Conservation (phyloP, 1,284 basidiomycete genomes). For the Coriolopsis trogii region DNA sequence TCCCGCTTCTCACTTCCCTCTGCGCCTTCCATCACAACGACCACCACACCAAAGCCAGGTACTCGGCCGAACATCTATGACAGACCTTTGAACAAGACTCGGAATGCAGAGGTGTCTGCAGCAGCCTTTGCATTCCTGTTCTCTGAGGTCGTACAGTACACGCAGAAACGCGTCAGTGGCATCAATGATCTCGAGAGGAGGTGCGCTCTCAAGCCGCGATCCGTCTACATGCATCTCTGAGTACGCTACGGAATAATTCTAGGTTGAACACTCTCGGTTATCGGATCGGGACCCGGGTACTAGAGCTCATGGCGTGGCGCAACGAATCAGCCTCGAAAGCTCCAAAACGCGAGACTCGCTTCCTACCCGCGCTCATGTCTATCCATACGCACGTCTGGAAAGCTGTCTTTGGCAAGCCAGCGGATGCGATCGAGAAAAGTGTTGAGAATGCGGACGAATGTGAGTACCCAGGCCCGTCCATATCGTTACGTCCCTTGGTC, state of each 20-base stretch:
- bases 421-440: conserved; percentile 94
- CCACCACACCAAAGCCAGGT: conserved; percentile 43
- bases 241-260: conserved; percentile 1
- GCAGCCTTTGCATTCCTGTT: conserved; percentile 89
- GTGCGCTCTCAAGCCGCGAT: conserved; percentile 25
- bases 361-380: conserved; percentile 88
- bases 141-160: conserved; percentile 92
- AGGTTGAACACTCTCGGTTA: conserved; percentile 91
- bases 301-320: conserved; percentile 79
- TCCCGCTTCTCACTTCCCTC: conserved; percentile 72
- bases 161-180: conserved; percentile 91
- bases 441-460: conserved; percentile 97
- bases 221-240: no score
- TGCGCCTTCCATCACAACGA: conserved; percentile 50
- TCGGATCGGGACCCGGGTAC: conserved; percentile 81
- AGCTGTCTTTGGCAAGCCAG: conserved; percentile 90
- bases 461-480: conserved; percentile 46
- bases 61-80: conserved; percentile 80
- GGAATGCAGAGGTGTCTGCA: conserved; percentile 78
- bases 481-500: not conserved
- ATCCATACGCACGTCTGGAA: conserved; percentile 95
- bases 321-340: conserved; percentile 72
- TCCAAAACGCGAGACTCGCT: conserved; percentile 86
- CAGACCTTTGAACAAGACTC: conserved; percentile 81
- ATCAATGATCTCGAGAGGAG: conserved; percentile 91